Evolutionary conservation across 2,329 filamentous ascomycete genomes (phyloP), one percentile per base, ranked within the genome.

Genomic region (Microsporum ferrugineum): DNA sequence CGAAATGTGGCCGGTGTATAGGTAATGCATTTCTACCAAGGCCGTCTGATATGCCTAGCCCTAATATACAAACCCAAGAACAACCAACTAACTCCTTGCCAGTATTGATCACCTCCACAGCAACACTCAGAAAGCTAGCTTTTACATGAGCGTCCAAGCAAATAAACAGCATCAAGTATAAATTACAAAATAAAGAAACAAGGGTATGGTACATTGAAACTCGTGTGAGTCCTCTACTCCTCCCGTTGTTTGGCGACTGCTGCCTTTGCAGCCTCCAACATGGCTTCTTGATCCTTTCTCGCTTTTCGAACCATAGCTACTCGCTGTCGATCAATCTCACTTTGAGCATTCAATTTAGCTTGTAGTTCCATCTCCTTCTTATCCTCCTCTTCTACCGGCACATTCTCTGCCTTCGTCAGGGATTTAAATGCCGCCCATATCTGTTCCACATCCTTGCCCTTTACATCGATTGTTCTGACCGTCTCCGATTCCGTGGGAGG

Each of bases 381-480:
- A 64, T 79, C 76, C 59, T 71, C 70, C 10, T 69, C 59, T 8
- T 67, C 68, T 23, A 72, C 63, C 17, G 68, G 59, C 7, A 77
- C 68, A 27, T 73, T 71, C 97, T 71, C 65, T 14, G 74, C 76
- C 2, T 71, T 72, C 5, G 77, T 79, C 60, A 75, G 66, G 10
- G 68, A 67, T 65, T 75, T 69, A 41, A 79, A 72, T 61, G 72
- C 71, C 23, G 68, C 69, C 73, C 77, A 77, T 59, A 79, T 78
- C 63, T 75, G 71, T 60, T 71, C 64, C 43, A 72, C 71, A n/a
- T 68, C 68, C 57, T 73, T 69, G 61, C 73, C 67, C 63, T 73
- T 76, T 59, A 77, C 43, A 59, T 77, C 70, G 38, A 78, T 65
- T 29, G 72, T 67, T 17, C 71, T 68, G 31, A 71, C 65, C 62